Percentiles rank a stretch among this genome's conserved stretches.
These are phyloP conservation scores for Anthracocystis setariae DNA, from an alignment of 1,284 basidiomycete species.

Conservation along the genomic window DNA sequence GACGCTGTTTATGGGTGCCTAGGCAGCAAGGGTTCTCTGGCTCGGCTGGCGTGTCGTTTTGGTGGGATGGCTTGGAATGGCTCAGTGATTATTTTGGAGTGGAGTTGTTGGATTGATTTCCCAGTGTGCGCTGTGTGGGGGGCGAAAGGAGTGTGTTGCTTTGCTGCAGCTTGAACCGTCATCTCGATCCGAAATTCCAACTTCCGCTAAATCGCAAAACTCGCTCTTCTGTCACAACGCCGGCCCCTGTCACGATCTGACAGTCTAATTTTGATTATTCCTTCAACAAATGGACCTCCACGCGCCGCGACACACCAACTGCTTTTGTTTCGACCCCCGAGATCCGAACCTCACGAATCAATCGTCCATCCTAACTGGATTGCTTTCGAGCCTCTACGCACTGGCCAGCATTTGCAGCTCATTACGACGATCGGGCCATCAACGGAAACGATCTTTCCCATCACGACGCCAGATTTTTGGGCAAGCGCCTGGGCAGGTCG, in stretches of 20 bases:
- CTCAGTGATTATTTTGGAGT: constrained; percentile 1
- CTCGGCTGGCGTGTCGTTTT: constrained; percentile 3
- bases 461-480: background rate
- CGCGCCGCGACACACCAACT: too few species aligned
- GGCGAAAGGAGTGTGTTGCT: constrained; percentile 10
- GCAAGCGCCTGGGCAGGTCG: background rate
- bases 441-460: background rate
- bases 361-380: constrained; percentile 1
- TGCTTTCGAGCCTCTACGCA: constrained; percentile 15
- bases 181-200: constrained; percentile 27
- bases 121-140: constrained; percentile 7
- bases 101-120: constrained; percentile 22
- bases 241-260: too few species aligned
- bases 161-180: constrained; percentile 16
- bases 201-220: constrained; percentile 7
- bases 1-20: constrained; percentile 3
- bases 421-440: too few species aligned
- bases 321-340: constrained; percentile 2
- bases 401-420: background rate
- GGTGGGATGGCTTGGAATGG: background rate
- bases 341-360: constrained; percentile 19
- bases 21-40: constrained; percentile 10
- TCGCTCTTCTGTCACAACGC: too few species aligned
- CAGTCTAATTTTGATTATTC: too few species aligned
- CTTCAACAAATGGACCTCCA: too few species aligned